Base-by-base conservation (phyloP, 805 yeast genomes). In the Teunomyces panamensis region DNA sequence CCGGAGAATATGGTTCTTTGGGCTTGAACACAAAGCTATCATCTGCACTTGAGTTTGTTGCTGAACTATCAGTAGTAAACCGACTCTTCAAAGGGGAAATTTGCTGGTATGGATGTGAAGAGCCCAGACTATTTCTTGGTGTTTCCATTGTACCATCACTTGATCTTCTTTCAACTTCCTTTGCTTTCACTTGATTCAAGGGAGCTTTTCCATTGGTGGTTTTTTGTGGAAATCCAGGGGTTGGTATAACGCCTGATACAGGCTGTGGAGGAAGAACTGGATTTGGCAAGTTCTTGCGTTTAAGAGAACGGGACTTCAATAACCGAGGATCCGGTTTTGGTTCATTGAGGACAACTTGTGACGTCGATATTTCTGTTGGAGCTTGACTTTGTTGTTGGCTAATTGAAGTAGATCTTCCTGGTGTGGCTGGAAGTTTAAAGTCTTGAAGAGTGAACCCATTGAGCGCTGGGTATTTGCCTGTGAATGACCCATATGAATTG, bases 141-240 rank as follows among this genome's bases (percentile, higher is more conserved):
- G 13, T 29, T 29, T 42, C 27, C 34, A 42, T 14, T 26, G 42
- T 17, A 30, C 46, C 41, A 16, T 45, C 20, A 10, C 34, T 29
- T 13, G 34, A 14, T 14, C 16, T 41, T 41, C 34, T 48, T 48
- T 66, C 68, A n/a, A 59, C 63, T 30, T 55, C 62, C 68, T 71
- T 58, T 5, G 67, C 65, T 46, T 58, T 64, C 77, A 73, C 72
- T 6, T 74, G 74, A 49, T 73, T 73, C 59, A 61, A 48, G 2
- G 77, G 77, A 28, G 71, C 62, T 48, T 65, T 62, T 1, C 77
- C 77, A 56, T 70, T 69, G 5, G 73, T 61, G 6, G 76, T 72
- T 55, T 64, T 63, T 51, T 72, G 71, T 30, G 54, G 52, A 24
- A 60, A 64, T 13, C 24, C 36, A 16, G 36, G 24, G 6, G 6